Base-by-base conservation (phyloP, 2,329 filamentous ascomycete species). In the Fusarium continuum region DNA sequence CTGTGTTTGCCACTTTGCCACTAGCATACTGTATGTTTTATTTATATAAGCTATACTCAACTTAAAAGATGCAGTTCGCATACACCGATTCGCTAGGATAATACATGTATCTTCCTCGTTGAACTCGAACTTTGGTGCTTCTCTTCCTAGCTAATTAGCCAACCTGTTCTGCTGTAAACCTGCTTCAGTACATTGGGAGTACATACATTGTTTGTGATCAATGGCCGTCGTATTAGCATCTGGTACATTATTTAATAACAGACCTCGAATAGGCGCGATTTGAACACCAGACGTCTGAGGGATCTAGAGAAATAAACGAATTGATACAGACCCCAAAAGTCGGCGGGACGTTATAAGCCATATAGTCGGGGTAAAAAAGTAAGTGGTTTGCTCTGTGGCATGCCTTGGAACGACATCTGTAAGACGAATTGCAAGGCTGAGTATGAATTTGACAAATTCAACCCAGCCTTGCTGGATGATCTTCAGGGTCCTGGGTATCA, bases 401-500 rank as follows among this genome's bases (percentile, higher is more conserved):
- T 39, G 22, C 6, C 14, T 10, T 23, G 23, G 2, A 44, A 40
- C 34, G 8, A n/a, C 19, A 13, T 38, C 9, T 19, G 28, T 29
- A 36, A 36, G 23, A 54, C 34, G 47, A 60, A 47, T 29, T 41
- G 39, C 56, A 35, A 60, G 47, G 47, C 39, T 60, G 40, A 36
- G 28, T 25, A 38, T 20, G 20, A 34, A 4, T 17, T 23, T 22
- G 25, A 10, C 5, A 41, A 14, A 14, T 17, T 25, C n/a, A 23
- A 36, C 23, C 23, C 16, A 31, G 40, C 17, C 39, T 26, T 35
- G 20, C 11, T 19, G n/a, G 14, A 34, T 13, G 19, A 31, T 51
- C 28, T 3, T 28, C 28, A 19, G 36, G 38, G 29, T 16, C 23
- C 19, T 25, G 13, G 29, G 36, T 36, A 29, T 20, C 45, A 51